These are phyloP conservation scores for Meyerozyma sp. DNA, from an alignment of 1,139 yeast genomes.

Conservation along the genomic window DNA sequence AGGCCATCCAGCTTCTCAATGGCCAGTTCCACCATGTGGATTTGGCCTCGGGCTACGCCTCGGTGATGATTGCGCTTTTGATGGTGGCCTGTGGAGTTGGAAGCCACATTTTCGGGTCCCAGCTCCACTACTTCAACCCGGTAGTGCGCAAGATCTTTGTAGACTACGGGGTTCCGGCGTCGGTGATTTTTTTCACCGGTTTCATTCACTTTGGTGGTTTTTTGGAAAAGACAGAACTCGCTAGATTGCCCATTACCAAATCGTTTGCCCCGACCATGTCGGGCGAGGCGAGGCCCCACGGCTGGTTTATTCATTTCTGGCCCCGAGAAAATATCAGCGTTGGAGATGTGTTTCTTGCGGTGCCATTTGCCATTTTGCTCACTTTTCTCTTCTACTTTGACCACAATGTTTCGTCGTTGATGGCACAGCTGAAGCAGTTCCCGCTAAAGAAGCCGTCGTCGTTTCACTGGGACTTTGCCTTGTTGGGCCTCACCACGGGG, in stretches of 20 bases:
- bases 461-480: conserved; percentile 88
- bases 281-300: conserved; percentile 36
- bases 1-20: conserved; percentile 77
- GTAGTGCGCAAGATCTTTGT: conserved; percentile 62
- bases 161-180: conserved; percentile 81
- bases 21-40: conserved; percentile 54
- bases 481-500: conserved; percentile 84
- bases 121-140: conserved; percentile 57
- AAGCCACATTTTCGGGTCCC: conserved; percentile 53
- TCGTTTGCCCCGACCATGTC: conserved; percentile 69
- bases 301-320: conserved; percentile 84
- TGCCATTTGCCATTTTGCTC: conserved; percentile 85
- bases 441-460: conserved; percentile 82
- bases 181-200: conserved; percentile 87
- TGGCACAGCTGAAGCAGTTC: conserved; percentile 80
- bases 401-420: conserved; percentile 88
- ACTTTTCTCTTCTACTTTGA: conserved; percentile 88
- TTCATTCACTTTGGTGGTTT: conserved; percentile 86
- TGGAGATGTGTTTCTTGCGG: conserved; percentile 75
- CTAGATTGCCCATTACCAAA: conserved; percentile 62
- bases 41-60: conserved; percentile 64
- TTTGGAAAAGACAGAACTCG: conserved; percentile 46
- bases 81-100: conserved; percentile 74
- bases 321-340: conserved; percentile 51
- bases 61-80: conserved; percentile 64